Evolutionary conservation across 345 rosid species (phyloP), one percentile per base, ranked within the genome.

Genomic region (Gynandropsis gynandra): DNA sequence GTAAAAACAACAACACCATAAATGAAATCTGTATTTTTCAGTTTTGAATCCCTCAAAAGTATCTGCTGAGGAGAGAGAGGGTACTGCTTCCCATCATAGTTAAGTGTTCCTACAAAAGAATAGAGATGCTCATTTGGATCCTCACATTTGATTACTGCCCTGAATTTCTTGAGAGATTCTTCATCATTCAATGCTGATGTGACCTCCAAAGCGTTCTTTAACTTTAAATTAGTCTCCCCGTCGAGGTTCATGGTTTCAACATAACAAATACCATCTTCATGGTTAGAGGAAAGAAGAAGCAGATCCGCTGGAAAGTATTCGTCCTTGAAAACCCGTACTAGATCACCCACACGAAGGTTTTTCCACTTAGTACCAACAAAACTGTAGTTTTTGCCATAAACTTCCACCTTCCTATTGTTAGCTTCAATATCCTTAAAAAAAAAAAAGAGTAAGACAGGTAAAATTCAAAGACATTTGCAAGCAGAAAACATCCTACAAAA

Each of bases 201-300:
- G 31, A 69, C 68, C 50, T 80, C 89, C 54, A 87, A 66, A 1
- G 89, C 74, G 16, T 81, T 89, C 65, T 84, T 90, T 65, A 87
- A 52, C 64, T 90, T 90, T 69, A 90, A 45, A 47, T 84, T 84
- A 18, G 89, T 90, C 75, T 90, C 98, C 4, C 98, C 98, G 55
- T 90, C 98, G 34, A 90, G 95, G 58, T 87, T 87, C 96, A 73
- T 78, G 10, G 98, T 87, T 44, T 90, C 98, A 16, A 87, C 96
- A 61, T 90, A 90, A 56, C 96, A 87, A 50, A 84, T 58, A 16
- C 87, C 96, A 63, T 90, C 96, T 17, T 67, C 95, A 21, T 73
- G 63, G 72, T 68, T 79, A 37, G 96, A 90, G 4, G 98, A 90
- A 42, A 90, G 77, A 35, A 90, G 72, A 64, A 87, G 79, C 70